Percentiles rank a stretch among this genome's conserved stretches.
Evolutionary conservation across 768 basidiomycete species (phyloP).

Genomic region (Podaxis carcinomalis): DNA sequence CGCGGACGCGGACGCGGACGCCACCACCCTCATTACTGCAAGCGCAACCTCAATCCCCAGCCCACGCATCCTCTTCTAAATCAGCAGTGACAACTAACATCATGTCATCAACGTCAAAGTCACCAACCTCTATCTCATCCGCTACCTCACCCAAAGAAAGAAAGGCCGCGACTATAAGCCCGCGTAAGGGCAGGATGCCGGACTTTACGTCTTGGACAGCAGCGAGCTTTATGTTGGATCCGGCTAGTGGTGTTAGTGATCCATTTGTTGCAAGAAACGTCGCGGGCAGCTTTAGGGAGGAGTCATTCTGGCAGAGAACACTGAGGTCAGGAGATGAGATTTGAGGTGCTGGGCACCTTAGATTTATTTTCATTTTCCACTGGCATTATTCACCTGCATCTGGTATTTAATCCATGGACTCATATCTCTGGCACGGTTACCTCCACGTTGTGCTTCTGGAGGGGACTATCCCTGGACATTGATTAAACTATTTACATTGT

Average conservation of each 20-base stretch:
- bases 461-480: not conserved
- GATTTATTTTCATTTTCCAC: not conserved
- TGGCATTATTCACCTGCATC: not conserved
- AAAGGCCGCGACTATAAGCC: not conserved
- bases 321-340: conserved; percentile 8
- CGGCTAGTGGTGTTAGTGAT: conserved; percentile 18
- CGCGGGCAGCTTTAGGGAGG: conserved; percentile 30
- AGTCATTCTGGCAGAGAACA: conserved; percentile 25
- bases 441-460: not conserved
- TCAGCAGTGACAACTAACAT: not conserved
- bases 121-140: conserved; percentile 19
- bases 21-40: not conserved
- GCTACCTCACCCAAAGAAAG: conserved; percentile 11
- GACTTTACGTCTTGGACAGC: conserved; percentile 22
- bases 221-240: conserved; percentile 21
- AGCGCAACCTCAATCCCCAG: not conserved
- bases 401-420: not conserved
- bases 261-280: conserved; percentile 23
- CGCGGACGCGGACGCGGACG: not conserved
- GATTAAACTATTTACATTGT: not conserved
- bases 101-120: not conserved
- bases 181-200: not conserved
- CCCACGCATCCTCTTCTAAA: not conserved
- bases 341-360: conserved; percentile 5
- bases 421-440: not conserved